phyloP scores from a whole-genome alignment of 371 early-diverging fungal genomes.

The Fennellomyces sp. region DNA sequence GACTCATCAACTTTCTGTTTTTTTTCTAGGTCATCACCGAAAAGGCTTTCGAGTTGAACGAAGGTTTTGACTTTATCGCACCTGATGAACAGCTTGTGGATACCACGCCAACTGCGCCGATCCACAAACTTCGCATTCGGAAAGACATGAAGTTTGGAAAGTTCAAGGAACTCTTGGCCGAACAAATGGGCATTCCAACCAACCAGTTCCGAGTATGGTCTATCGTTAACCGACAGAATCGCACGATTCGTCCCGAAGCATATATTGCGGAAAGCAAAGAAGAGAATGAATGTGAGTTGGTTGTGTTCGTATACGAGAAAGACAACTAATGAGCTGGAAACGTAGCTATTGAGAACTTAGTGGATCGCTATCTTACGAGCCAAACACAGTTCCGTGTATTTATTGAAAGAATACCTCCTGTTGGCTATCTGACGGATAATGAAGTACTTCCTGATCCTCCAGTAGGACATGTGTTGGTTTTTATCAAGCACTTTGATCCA shows the following conservation, averaged over 20 bases:
- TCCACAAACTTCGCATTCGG: constrained; percentile 20
- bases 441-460: constrained; percentile 23
- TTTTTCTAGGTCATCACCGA: constrained; percentile 55
- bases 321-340: neutral
- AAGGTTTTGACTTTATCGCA: constrained; percentile 78
- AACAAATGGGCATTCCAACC: constrained; percentile 36
- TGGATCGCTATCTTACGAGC: neutral
- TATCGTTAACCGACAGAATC: constrained; percentile 87
- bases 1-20: neutral
- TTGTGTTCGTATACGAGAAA: too few species aligned
- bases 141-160: constrained; percentile 37
- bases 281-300: neutral
- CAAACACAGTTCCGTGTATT: neutral
- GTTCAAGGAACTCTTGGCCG: constrained; percentile 27
- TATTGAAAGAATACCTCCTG: constrained; percentile 23
- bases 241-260: constrained; percentile 84
- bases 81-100: constrained; percentile 27
- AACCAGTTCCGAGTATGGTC: constrained; percentile 84
- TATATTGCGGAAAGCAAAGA: constrained; percentile 8
- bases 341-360: neutral
- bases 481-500: constrained; percentile 86
- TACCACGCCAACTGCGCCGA: constrained; percentile 9
- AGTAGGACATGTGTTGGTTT: constrained; percentile 54
- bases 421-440: constrained; percentile 23
- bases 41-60: constrained; percentile 58